Conservation (phyloP, 139 green algal genomes). For the Asterochloris sp. region DNA sequence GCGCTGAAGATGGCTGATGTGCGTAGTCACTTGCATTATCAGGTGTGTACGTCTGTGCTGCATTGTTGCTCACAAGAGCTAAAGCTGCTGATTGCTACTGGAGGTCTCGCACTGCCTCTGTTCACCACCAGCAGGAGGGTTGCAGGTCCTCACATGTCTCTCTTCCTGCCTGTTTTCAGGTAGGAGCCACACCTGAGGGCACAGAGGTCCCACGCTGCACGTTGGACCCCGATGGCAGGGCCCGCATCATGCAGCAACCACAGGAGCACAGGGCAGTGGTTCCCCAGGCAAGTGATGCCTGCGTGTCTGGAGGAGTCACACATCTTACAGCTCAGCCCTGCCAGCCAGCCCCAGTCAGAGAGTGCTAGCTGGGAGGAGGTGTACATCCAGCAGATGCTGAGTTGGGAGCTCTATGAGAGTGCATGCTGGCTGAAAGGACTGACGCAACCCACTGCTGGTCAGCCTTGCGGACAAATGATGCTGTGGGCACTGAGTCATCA, state of each 20-base stretch:
- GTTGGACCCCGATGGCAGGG: slow-evolving; percentile 39
- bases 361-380: too few relatives aligned
- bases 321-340: too few relatives aligned
- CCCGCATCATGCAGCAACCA: slow-evolving; percentile 30
- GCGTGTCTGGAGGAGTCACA: neutral
- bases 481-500: too few relatives aligned
- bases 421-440: neutral
- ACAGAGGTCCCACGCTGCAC: slow-evolving; percentile 71
- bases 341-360: too few relatives aligned
- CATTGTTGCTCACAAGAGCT: neutral
- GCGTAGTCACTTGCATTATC: slow-evolving; percentile 68
- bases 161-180: slow-evolving; percentile 28
- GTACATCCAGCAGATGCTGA: too few relatives aligned
- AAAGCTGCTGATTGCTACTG: too few relatives aligned
- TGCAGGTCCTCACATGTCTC: neutral
- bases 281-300: slow-evolving; percentile 10
- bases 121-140: too few relatives aligned
- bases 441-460: too few relatives aligned
- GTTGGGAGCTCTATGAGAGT: slow-evolving; percentile 21
- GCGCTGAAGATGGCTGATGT: slow-evolving; percentile 65
- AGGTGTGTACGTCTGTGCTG: slow-evolving; percentile 41
- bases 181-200: slow-evolving; percentile 81
- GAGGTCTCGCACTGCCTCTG: too few relatives aligned
- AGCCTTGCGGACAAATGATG: too few relatives aligned
- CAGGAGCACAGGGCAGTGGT: slow-evolving; percentile 37